phyloP scores from a whole-genome alignment of 2,329 filamentous ascomycete species.

The Diaporthe sp. region DNA sequence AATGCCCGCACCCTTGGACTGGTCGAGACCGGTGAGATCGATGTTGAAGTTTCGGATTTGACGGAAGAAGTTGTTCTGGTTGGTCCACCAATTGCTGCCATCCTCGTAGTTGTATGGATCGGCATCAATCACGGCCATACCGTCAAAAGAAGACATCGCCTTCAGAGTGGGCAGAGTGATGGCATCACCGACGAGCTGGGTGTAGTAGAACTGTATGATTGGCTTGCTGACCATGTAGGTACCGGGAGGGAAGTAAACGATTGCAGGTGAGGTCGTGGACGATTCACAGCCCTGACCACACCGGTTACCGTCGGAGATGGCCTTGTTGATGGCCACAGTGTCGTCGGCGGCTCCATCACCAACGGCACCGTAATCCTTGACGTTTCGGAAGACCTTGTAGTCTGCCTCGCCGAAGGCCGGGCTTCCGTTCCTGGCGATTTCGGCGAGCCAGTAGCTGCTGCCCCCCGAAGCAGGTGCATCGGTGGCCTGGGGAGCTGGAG shows the following conservation, averaged over 20 bases:
- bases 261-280: slow-evolving; percentile 81
- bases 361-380: slow-evolving; percentile 78
- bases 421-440: slow-evolving; percentile 75
- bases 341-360: slow-evolving; percentile 81
- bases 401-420: slow-evolving; percentile 69
- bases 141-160: slow-evolving; percentile 76
- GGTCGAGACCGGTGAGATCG: slow-evolving; percentile 75
- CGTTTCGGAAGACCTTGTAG: slow-evolving; percentile 83
- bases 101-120: slow-evolving; percentile 79
- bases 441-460: slow-evolving; percentile 75
- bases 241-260: slow-evolving; percentile 92
- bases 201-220: slow-evolving; percentile 90
- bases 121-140: slow-evolving; percentile 90
- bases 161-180: slow-evolving; percentile 79
- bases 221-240: slow-evolving; percentile 85
- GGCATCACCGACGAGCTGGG: slow-evolving; percentile 89
- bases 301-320: slow-evolving; percentile 80
- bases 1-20: slow-evolving; percentile 73
- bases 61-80: slow-evolving; percentile 87
- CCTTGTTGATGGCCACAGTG: slow-evolving; percentile 87
- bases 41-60: slow-evolving; percentile 86
- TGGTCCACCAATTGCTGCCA: slow-evolving; percentile 80
- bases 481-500: slow-evolving; percentile 29
- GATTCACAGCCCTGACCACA: slow-evolving; percentile 88
- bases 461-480: not conserved